A percentile compares a stretch with the other conserved stretches of the same genome.
Conservation (phyloP, 345 rosid species). For the Carallia brachiata region DNA sequence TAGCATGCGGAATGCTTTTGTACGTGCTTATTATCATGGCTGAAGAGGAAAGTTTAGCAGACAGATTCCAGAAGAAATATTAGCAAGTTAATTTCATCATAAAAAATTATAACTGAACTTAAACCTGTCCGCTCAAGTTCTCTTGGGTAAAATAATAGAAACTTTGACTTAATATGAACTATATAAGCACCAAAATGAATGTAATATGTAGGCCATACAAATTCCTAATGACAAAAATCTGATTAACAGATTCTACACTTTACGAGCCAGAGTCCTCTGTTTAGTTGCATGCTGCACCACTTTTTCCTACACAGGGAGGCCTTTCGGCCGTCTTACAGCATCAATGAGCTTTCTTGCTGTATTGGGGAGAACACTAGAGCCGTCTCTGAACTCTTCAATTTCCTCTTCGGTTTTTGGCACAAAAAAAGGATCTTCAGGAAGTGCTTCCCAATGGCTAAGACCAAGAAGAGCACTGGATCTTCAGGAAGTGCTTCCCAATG, state of each 20-base stretch:
- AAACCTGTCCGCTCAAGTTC: background rate
- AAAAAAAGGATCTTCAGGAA: slow-evolving; percentile 84
- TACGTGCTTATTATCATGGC: no score
- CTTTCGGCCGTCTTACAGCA: slow-evolving; percentile 69
- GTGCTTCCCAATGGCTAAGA: slow-evolving; percentile 86
- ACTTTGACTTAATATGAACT: background rate
- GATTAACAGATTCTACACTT: slow-evolving; percentile 36
- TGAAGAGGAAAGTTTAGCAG: no score
- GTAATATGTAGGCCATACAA: no score
- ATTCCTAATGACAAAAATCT: background rate
- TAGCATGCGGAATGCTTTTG: no score
- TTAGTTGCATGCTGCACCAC: slow-evolving; percentile 78
- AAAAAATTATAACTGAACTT: background rate
- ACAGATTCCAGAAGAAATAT: no score
- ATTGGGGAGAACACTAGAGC: slow-evolving; percentile 78
- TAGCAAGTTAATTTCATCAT: no score
- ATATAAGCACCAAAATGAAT: background rate
- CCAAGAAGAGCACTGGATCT: slow-evolving; percentile 86
- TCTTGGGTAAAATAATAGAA: no score
- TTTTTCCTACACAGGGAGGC: slow-evolving; percentile 82
- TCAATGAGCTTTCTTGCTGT: slow-evolving; percentile 83
- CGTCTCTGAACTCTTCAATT: slow-evolving; percentile 86
- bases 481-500: no score
- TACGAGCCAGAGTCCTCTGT: slow-evolving; percentile 79
- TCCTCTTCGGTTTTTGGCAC: slow-evolving; percentile 86